Evolutionary conservation across 768 basidiomycete species (phyloP), one percentile per base, ranked within the genome.

Genomic region (Boletus subcaerulescens): DNA sequence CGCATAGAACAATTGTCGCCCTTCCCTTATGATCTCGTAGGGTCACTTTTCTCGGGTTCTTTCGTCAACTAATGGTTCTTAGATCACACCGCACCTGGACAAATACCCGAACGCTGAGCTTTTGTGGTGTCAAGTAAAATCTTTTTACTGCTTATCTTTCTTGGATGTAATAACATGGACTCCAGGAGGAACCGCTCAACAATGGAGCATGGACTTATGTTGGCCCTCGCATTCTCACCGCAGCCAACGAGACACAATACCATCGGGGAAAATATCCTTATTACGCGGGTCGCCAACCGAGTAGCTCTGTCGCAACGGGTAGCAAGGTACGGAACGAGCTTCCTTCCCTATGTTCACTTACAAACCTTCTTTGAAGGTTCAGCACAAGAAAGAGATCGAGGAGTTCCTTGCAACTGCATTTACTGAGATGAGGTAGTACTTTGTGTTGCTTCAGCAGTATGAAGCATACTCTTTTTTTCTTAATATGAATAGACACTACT

Each of bases 161-260:
- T 26, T 6, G n/a, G 22, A 39, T 20, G 15, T 42, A 40, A 43
- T 56, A 49, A 46, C 57, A 18, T 48, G 60, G 14, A 49, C 38
- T 63, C 47, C 66, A 86, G 80, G 94, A 97, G 74, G 93, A 98
- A 72, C 96, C 97, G 15, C 75, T 98, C 61, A 99, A 99, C 79
- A 94, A 93, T 65, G 97, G 97, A 61, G 86, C 93, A 2, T 99
- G 97, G 97, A 91, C 89, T 40, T 97, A 99, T 67, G 85, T 97
- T 55, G 94, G 91, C 24, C 91, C 94, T 44, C 85, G 95, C 52
- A 86, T 98, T 65, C 86, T 89, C 71, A 98, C 96, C 43, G 93
- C 96, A n/a, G 87, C 90, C 45, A 85, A 87, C 63, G 80, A 91
- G 75, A 96, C 95, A 6, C 77, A 89, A 70, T 80, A 97, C 73